Evolutionary conservation across 192 early-diverging fungal genomes (phyloP).

Genomic region (Rhizoclosmatium globosum): DNA sequence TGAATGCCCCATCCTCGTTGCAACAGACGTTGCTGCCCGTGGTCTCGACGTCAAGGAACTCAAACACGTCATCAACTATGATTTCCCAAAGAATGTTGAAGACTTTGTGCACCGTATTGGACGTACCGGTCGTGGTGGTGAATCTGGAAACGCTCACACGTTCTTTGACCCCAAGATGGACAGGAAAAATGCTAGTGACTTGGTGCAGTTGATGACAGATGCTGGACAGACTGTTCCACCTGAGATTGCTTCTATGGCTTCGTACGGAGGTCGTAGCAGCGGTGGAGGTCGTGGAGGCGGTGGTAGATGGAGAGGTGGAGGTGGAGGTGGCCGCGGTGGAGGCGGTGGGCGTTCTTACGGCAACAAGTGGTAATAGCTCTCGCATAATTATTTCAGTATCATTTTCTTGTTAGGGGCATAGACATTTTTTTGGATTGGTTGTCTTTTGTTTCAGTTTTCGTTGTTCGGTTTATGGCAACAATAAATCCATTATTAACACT

Average conservation of each 20-base stretch:
- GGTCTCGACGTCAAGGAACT: conserved; percentile 70
- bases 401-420: background rate
- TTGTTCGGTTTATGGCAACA: conserved; percentile 2
- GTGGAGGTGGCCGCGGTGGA: conserved; percentile 25
- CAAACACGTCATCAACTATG: conserved; percentile 83
- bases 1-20: conserved; percentile 82
- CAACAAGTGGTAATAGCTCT: conserved; percentile 1
- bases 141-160: conserved; percentile 52
- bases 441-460: background rate
- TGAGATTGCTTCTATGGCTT: conserved; percentile 64
- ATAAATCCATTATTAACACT: background rate
- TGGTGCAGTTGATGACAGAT: conserved; percentile 86
- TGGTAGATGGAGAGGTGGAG: conserved; percentile 43
- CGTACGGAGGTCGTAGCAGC: conserved; percentile 65
- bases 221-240: conserved; percentile 91
- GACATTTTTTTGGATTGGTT: background rate
- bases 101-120: conserved; percentile 88
- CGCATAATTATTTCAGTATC: conserved; percentile 2
- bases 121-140: conserved; percentile 53
- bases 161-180: conserved; percentile 55
- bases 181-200: conserved; percentile 63
- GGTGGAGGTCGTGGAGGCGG: conserved; percentile 44
- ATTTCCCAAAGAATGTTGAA: conserved; percentile 87
- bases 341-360: conserved; percentile 30
- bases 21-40: conserved; percentile 93